These are phyloP conservation scores for Rubia peregrina DNA, from an alignment of 305 asterid genomes.

Conservation along the genomic window DNA sequence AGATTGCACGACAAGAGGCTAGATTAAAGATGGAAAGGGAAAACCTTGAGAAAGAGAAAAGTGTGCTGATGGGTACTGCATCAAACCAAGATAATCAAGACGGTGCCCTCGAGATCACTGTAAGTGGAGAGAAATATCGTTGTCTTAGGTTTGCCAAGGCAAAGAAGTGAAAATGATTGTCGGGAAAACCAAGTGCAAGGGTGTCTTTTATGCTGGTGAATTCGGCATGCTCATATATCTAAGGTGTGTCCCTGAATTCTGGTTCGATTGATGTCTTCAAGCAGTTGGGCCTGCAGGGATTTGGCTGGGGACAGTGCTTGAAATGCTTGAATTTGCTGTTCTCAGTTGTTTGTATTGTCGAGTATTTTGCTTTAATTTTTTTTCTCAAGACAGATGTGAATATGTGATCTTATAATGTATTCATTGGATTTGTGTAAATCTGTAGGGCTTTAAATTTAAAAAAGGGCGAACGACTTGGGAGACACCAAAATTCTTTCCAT, in stretches of 20 bases:
- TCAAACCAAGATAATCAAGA: conserved; percentile 97
- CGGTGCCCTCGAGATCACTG: conserved; percentile 97
- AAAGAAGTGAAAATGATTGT: conserved; percentile 51
- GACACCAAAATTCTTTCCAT: too few species aligned
- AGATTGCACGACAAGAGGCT: conserved; percentile 93
- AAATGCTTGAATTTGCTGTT: neutral
- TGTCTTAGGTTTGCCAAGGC: conserved; percentile 97
- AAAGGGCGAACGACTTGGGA: too few species aligned
- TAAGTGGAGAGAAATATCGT: conserved; percentile 94
- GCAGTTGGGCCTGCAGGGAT: neutral
- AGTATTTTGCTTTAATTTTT: too few species aligned
- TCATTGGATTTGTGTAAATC: neutral
- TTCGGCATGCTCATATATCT: neutral
- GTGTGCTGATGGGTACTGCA: conserved; percentile 98
- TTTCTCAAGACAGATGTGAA: too few species aligned
- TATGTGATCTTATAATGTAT: neutral
- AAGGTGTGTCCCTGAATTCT: neutral
- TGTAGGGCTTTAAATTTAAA: neutral
- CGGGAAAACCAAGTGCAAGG: neutral
- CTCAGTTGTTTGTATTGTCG: too few species aligned
- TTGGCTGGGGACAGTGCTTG: neutral
- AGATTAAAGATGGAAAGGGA: conserved; percentile 91
- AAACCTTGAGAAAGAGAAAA: conserved; percentile 94
- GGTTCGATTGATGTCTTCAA: neutral
- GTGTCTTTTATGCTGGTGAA: neutral